Evolutionary conservation across 768 basidiomycete genomes (phyloP), one percentile per base, ranked within the genome.

Genomic region (Daedaleopsis nitida): DNA sequence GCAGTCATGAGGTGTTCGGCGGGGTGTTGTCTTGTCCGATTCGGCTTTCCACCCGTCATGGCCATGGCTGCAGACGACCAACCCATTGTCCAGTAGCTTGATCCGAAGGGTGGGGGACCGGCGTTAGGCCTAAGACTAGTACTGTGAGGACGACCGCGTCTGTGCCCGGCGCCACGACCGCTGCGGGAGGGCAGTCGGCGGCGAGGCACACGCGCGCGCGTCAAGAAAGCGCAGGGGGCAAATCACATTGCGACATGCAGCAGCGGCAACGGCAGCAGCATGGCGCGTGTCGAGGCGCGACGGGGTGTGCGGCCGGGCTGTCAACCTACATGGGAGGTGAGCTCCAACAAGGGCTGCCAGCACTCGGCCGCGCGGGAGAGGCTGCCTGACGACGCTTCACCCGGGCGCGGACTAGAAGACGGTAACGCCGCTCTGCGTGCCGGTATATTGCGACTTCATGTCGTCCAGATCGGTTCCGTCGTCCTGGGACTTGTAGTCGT

Each of bases 401-500:
- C 60, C 58, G 32, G 23, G 59, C 37, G 55, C 54, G 51, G 53
- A 35, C 78, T 83, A 94, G 76, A 91, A 94, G 65, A 91, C 91
- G 42, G 92, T 94, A 64, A 94, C 82, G 48, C 92, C 92, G 51
- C 86, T 85, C 71, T 93, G 92, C 16, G 91, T 93, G 27, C 89
- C 90, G 9, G 90, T 79, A 72, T 94, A 94, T 74, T 95, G 92
- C 58, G 87, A 89, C 78, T 93, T 91, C 82, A 94, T 85, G 72
- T 95, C 92, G 71, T 94, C 92, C 70, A 86, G 72, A 70, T 94
- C 92, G 34, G 78, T 81, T 47, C 82, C 81, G 60, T 91, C 92
- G 70, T 94, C 93, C 73, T 94, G 93, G 69, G 91, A 92, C 85
- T 94, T 94, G 76, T 94, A 94, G 69, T 93, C 83, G 62, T 82